Evolutionary conservation across 495 filamentous ascomycete species (phyloP), one percentile per base, ranked within the genome.

Genomic region (Aspergillus asperescens): DNA sequence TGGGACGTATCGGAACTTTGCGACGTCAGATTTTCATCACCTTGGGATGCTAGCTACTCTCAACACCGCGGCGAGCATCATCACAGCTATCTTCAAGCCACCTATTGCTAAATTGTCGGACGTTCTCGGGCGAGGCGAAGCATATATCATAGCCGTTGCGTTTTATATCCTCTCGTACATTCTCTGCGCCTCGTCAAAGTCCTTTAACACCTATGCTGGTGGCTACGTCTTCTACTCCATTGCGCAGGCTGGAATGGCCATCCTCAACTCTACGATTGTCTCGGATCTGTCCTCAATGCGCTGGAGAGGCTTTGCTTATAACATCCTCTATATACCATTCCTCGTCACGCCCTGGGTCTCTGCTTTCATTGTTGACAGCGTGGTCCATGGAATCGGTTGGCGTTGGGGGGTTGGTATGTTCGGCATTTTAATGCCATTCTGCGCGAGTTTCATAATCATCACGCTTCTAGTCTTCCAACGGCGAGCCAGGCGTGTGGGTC

Each of bases 321-420:
- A 66, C 10, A 52, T 76, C 19, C 65, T 73, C 19, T 76, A 74
- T 54, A 60, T 73, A 19, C 75, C 75, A 0, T 78, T 74, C 45
- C 63, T 78, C 0, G 46, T 76, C 49, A 76, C 69, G 0, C 70
- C 73, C 0, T 78, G 73, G 72, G 56, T 70, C 1, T 62, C 71
- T 1, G 72, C 67, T 7, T 70, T 71, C 46, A 77, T 77, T 37
- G 62, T 71, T 16, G 62, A 73, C 3, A 75, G 72, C 44, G 72
- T 74, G 7, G 66, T 71, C 8, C 48, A 63, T 7, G 72, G 72
- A 0, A 75, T 77, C 39, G 74, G 74, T 23, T 77, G 75, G 75
- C 66, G 72, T 20, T 77, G 75, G 75, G 72, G 73, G 12, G 76
- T 76, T 38, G 75, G 75, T 51, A 76, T 77, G 70, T 65, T 75